phyloP scores from a whole-genome alignment of 108 stramenopile species.

The Pseudonitzschia multiseries region DNA sequence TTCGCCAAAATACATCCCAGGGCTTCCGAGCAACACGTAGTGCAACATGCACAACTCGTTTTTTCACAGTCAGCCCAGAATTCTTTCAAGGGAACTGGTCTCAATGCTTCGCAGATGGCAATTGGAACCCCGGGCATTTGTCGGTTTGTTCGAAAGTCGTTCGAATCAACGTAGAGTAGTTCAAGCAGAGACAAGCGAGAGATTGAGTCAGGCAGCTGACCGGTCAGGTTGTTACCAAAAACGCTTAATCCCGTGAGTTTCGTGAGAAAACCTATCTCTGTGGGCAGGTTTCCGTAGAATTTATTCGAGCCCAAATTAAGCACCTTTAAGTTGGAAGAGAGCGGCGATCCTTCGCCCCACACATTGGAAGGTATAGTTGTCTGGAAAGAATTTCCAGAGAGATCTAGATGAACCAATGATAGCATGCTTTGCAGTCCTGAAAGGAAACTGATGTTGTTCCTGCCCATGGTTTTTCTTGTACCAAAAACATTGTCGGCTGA shows the following conservation, averaged over 20 bases:
- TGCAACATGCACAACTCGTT: slow-evolving; percentile 6
- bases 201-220: neutral
- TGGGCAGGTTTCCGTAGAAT: slow-evolving; percentile 22
- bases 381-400: slow-evolving; percentile 2
- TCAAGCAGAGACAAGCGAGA: slow-evolving; percentile 29
- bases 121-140: slow-evolving; percentile 2
- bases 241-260: slow-evolving; percentile 12
- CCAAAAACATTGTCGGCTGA: neutral
- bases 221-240: slow-evolving; percentile 6
- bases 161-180: slow-evolving; percentile 15
- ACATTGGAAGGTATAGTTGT: slow-evolving; percentile 11
- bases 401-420: slow-evolving; percentile 8
- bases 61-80: slow-evolving; percentile 14
- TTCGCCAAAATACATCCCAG: neutral
- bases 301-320: slow-evolving; percentile 21
- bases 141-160: slow-evolving; percentile 4
- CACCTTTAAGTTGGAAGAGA: slow-evolving; percentile 3
- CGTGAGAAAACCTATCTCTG: slow-evolving; percentile 11
- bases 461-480: neutral
- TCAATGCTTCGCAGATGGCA: neutral
- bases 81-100: slow-evolving; percentile 4
- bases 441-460: slow-evolving; percentile 37
- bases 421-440: slow-evolving; percentile 21
- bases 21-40: slow-evolving; percentile 8
- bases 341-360: neutral